Evolutionary conservation across 1,284 basidiomycete species (phyloP), one percentile per base, ranked within the genome.

Genomic region (Melampsora americana): DNA sequence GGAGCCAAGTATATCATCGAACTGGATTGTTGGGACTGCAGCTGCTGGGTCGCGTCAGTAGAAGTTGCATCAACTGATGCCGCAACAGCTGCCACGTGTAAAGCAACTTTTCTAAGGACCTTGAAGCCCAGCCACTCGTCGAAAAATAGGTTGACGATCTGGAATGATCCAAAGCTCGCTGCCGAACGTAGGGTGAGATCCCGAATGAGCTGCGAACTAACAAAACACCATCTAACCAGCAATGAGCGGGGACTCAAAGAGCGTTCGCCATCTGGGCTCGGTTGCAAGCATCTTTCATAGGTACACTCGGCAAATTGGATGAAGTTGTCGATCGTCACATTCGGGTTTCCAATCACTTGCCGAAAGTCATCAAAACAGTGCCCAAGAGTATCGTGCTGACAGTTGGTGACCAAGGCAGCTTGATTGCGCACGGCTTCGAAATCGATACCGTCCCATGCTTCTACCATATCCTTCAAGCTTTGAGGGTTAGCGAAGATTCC

Each of bases 111-210:
- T 79, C 91, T 86, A 79, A 93, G 85, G 75, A 93, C 90, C 82
- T 92, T 92, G 79, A 93, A 88, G 5, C 90, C 90, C 80, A 92
- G 92, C 91, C 91, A 92, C 83, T 93, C 92, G 81, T 93, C 91
- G 77, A 92, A 85, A 86, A 92, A 92, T 79, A 93, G 84, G 83
- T 93, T 93, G 83, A 93, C 83, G 79, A 93, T 93, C 83, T 93
- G 91, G 85, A 92, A 93, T 20, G 92, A 91, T 75, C 91, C 91
- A 80, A 92, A 92, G 6, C 91, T 90, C 68, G 91, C 91, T 83
- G 92, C 92, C 80, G 91, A 92, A 78, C 91, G 89, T 79, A 92
- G 92, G 32, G 91, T 92, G 83, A 92, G 84, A 83, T 92, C 91
- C 79, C 91, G 86, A 90, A 92, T 92, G 79, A 92, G 89, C 83